Base-by-base conservation (phyloP, 495 filamentous ascomycete genomes). In the Penicillium bovifimosum region DNA sequence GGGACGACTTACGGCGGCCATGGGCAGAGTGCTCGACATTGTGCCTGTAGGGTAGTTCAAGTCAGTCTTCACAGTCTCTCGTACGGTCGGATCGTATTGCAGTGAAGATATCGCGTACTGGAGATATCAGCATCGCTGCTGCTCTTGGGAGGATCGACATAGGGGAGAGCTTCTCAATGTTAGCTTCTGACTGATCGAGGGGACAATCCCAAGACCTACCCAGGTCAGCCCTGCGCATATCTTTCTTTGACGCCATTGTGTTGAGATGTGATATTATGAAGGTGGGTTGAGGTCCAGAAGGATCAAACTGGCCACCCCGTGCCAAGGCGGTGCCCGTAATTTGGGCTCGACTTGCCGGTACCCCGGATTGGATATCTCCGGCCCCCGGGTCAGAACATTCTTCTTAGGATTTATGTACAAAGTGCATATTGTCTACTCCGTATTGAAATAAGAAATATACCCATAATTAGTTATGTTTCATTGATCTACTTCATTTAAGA, bases 141-240 rank as follows among this genome's bases (percentile, higher is more conserved):
- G 48, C 75, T 72, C 60, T 77, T 79, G 17, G 75, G 74, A 2
- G 81, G 80, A 43, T 81, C 80, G 60, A 78, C 70, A 59, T 82
- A 85, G 52, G 83, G 83, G 53, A 86, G 80, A 53, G 81, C 83
- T 86, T 24, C 40, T 38, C 45, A 41, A 59, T 10, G 46, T 55
- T 57, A 64, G 49, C 29, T 39, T 28, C 6, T 13, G 28, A 33
- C 17, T 35, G 35, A 44, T 16, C 16, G 45, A 36, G 7, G 43
- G 29, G 17, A 43, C 26, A 39, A 16, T 16, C 10, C n/a, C 26
- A 10, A 26, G 10, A 3, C n/a, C 14, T 77, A 96, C 91, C 82
- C 55, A 96, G 79, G 71, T 96, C 90, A 43, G 78, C 73, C 61
- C 90, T 79, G 31, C 90, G 83, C 87, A 92, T 90, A 68, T 96